Evolutionary conservation across 257 asterid genomes (phyloP).

Genomic region (Henckelia pumila): DNA sequence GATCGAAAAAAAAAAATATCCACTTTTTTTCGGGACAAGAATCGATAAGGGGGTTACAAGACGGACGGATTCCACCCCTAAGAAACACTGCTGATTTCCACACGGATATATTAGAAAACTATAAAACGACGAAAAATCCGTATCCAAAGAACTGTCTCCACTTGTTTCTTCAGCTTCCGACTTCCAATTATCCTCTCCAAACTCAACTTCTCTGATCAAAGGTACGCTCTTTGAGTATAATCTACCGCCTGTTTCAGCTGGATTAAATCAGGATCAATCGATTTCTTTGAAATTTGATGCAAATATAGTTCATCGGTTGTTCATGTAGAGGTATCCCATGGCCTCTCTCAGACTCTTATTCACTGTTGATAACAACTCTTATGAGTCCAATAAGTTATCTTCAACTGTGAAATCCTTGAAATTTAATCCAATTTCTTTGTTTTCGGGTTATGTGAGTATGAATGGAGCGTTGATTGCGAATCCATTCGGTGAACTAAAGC

Average conservation of each 20-base stretch:
- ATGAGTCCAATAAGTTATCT: constrained; percentile 39
- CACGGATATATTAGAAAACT: too few species aligned
- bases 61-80: too few species aligned
- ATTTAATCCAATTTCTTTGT: constrained; percentile 38
- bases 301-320: too few species aligned
- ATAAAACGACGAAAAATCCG: too few species aligned
- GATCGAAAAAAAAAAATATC: too few species aligned
- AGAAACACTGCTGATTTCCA: too few species aligned
- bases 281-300: constrained; percentile 9
- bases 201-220: neutral
- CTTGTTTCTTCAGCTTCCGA: neutral
- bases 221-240: neutral
- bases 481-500: constrained; percentile 48
- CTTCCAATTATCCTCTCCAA: neutral
- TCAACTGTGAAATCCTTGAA: constrained; percentile 33
- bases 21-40: too few species aligned
- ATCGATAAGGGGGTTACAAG: too few species aligned
- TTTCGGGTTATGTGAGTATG: constrained; percentile 41
- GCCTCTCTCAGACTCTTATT: constrained; percentile 60
- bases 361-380: constrained; percentile 45
- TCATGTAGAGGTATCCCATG: constrained; percentile 45
- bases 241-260: neutral
- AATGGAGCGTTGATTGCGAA: constrained; percentile 42
- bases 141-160: neutral
- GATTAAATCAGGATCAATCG: neutral